These are phyloP conservation scores for Spergularia marina DNA, from an alignment of 148 eudicot species.

Conservation along the genomic window DNA sequence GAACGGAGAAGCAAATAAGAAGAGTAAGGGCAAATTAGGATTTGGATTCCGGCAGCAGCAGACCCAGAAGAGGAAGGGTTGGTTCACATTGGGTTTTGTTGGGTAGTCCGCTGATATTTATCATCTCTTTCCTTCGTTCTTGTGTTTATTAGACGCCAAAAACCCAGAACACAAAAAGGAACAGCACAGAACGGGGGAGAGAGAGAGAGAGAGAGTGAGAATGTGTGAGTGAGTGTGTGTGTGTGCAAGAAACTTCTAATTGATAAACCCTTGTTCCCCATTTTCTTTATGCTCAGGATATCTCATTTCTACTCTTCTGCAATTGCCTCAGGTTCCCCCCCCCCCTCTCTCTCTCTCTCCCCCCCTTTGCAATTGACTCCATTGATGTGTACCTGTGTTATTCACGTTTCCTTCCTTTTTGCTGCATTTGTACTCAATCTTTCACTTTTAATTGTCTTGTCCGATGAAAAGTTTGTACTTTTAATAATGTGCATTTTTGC, in stretches of 20 bases:
- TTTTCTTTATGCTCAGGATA: conserved; percentile 5
- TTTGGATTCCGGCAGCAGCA: too few species aligned
- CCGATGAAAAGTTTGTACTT: neutral
- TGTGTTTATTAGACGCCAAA: conserved; percentile 12
- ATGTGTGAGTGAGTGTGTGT: neutral
- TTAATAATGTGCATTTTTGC: conserved; percentile 2
- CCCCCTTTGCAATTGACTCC: neutral
- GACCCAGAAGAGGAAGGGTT: too few species aligned
- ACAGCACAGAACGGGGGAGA: neutral
- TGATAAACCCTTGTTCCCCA: conserved; percentile 4
- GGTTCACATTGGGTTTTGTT: neutral
- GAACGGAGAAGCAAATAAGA: too few species aligned
- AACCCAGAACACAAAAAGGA: conserved; percentile 22
- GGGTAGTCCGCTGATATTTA: neutral
- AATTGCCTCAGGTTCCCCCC: conserved; percentile 18
- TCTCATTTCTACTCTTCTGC: neutral
- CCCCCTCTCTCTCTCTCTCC: neutral
- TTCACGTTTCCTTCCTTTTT: conserved; percentile 11
- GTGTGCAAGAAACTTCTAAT: neutral
- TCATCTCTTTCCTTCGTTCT: neutral
- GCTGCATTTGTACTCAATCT: neutral
- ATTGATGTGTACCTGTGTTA: neutral
- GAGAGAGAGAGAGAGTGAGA: neutral
- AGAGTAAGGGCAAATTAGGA: too few species aligned
- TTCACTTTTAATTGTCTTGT: neutral